A percentile compares a stretch with the other conserved stretches of the same genome.
Conservation (phyloP, 2,329 filamentous ascomycete genomes). For the Botrytis aclada region DNA sequence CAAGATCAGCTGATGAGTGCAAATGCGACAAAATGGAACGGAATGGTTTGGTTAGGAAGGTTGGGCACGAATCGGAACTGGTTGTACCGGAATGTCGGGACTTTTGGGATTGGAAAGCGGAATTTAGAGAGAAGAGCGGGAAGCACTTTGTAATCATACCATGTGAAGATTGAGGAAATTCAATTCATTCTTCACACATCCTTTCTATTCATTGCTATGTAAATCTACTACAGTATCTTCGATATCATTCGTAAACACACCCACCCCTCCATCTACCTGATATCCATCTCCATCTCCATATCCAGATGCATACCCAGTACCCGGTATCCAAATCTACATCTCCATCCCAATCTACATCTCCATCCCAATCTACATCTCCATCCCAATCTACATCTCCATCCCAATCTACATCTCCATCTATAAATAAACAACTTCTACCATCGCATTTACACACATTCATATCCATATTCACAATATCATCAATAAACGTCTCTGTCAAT, state of each 20-base stretch:
- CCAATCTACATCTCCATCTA: not conserved
- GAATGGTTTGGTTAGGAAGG: not conserved
- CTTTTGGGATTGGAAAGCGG: not conserved
- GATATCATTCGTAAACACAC: too few species aligned
- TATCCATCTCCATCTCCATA: too few species aligned
- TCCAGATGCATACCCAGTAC: too few species aligned
- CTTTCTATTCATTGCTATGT: too few species aligned
- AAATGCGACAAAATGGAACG: not conserved
- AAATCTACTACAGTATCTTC: too few species aligned
- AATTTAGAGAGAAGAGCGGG: too few species aligned
- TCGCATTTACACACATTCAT: not conserved
- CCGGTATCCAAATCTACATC: not conserved
- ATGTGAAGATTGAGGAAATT: too few species aligned
- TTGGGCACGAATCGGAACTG: not conserved
- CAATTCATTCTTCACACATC: not conserved
- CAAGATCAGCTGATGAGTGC: not conserved
- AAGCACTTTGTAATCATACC: too few species aligned
- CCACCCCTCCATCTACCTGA: not conserved
- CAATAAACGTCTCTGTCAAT: not conserved
- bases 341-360: too few species aligned
- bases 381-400: too few species aligned
- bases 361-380: not conserved
- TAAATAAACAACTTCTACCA: not conserved
- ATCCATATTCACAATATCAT: too few species aligned
- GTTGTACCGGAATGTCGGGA: too few species aligned